Evolutionary conservation across 1,284 basidiomycete genomes (phyloP).

Genomic region (Flammula alnicola): DNA sequence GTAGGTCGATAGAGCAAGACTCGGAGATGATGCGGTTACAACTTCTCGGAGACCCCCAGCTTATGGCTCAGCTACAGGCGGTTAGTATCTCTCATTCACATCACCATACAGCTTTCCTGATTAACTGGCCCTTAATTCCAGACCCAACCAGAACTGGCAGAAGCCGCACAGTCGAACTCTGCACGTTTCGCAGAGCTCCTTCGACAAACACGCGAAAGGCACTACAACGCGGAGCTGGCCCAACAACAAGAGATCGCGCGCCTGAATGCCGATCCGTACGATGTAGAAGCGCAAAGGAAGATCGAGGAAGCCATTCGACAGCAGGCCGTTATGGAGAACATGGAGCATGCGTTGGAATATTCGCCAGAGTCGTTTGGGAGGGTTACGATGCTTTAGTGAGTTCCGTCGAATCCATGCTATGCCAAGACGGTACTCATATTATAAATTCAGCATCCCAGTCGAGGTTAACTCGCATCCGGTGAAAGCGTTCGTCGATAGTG

Average conservation of each 20-base stretch:
- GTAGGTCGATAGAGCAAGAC: constrained; percentile 72
- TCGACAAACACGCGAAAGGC: constrained; percentile 62
- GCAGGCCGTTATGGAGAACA: constrained; percentile 89
- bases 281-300: constrained; percentile 88
- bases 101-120: constrained; percentile 31
- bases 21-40: constrained; percentile 91
- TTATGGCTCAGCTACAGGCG: constrained; percentile 78
- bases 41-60: constrained; percentile 78
- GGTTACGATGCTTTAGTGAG: constrained; percentile 96
- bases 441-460: constrained; percentile 67
- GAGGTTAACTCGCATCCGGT: constrained; percentile 92
- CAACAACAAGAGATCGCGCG: constrained; percentile 68
- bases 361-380: constrained; percentile 93
- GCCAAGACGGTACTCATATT: not conserved
- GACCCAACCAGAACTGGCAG: constrained; percentile 81
- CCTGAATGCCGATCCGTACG: constrained; percentile 86
- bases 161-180: constrained; percentile 72
- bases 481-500: constrained; percentile 98
- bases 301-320: constrained; percentile 96
- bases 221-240: constrained; percentile 55
- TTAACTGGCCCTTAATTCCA: constrained; percentile 36
- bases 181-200: constrained; percentile 77
- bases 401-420: constrained; percentile 12
- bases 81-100: constrained; percentile 44
- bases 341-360: constrained; percentile 91